Evolutionary conservation across 768 basidiomycete genomes (phyloP), one percentile per base, ranked within the genome.

Genomic region (Albatrellus ellisii): DNA sequence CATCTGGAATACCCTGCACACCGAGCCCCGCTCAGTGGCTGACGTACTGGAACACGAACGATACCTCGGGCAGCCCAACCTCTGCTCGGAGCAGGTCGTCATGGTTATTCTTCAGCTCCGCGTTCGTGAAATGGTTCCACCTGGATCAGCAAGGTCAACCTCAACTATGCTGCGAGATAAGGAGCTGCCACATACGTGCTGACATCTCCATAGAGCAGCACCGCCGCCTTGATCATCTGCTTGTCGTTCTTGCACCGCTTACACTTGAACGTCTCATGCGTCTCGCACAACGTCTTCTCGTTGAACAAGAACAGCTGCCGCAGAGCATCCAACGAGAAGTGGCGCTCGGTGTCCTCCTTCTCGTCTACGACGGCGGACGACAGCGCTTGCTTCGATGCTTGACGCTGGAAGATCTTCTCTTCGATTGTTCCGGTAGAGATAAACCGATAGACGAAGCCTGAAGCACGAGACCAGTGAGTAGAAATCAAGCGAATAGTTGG

Each of bases 291-390:
- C 5, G 90, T 92, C 36, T 74, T 63, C 51, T 90, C 80, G 43
- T 92, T 90, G 65, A 91, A 92, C 26, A 75, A 67, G 69, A 99
- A 99, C 32, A 99, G 67, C 56, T 97, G 83, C 31, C 90, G 71
- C 22, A 99, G 73, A 14, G 83, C 68, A 52, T 97, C 90, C 39
- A 82, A 55, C 3, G 90, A 89, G 64, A 97, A 99, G 61, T 98
- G 94, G 6, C 94, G 79, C 52, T 94, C 92, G 0, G 87, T 75
- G 53, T 94, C 88, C 63, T 94, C 87, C 54, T 90, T 91, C 60
- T 94, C 90, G 54, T 99, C 94, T 15, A 99, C 92, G 2, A 98
- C 91, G n/a, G 90, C 90, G 1, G 91, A 91, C 0, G 95, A 98
- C 9, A 98, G 73, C 2, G 92, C 88, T 59, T 94, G 90, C 60